Evolutionary conservation across 129 eudicot species (phyloP).

Genomic region (Mikania micrantha): DNA sequence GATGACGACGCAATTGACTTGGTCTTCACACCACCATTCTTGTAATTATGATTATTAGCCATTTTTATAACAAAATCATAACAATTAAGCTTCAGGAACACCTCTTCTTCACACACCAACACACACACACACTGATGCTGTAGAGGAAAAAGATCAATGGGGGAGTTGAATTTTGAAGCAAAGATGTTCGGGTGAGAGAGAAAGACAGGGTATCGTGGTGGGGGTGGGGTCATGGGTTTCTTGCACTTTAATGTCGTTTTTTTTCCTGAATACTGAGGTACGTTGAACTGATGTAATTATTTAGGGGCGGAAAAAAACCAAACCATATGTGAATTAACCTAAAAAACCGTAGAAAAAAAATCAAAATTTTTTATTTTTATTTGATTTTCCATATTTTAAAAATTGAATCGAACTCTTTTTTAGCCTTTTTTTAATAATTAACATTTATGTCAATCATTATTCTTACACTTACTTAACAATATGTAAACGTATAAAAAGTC

Average conservation of each 20-base stretch:
- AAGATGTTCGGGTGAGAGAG: neutral
- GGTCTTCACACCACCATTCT: conserved; percentile 38
- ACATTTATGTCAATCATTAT: too few relatives aligned
- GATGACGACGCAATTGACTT: conserved; percentile 39
- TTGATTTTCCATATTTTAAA: too few relatives aligned
- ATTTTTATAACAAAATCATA: conserved; percentile 24
- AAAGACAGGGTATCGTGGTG: neutral
- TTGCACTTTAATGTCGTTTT: conserved; percentile 37
- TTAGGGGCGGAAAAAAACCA: too few relatives aligned
- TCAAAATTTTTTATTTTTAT: too few relatives aligned
- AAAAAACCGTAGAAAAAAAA: too few relatives aligned
- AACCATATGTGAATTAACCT: too few relatives aligned
- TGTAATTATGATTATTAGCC: conserved; percentile 40
- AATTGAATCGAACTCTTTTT: too few relatives aligned
- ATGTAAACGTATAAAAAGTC: too few relatives aligned
- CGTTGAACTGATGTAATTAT: conserved; percentile 9
- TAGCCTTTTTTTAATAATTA: too few relatives aligned
- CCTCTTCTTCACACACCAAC: conserved; percentile 14
- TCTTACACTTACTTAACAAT: too few relatives aligned
- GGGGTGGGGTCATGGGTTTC: conserved; percentile 36
- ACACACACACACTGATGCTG: neutral
- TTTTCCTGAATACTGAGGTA: too few relatives aligned
- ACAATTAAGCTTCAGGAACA: neutral
- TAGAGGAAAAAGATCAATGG: conserved; percentile 15
- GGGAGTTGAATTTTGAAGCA: conserved; percentile 37